Base-by-base conservation (phyloP, 768 basidiomycete species). In the Imleria badia region DNA sequence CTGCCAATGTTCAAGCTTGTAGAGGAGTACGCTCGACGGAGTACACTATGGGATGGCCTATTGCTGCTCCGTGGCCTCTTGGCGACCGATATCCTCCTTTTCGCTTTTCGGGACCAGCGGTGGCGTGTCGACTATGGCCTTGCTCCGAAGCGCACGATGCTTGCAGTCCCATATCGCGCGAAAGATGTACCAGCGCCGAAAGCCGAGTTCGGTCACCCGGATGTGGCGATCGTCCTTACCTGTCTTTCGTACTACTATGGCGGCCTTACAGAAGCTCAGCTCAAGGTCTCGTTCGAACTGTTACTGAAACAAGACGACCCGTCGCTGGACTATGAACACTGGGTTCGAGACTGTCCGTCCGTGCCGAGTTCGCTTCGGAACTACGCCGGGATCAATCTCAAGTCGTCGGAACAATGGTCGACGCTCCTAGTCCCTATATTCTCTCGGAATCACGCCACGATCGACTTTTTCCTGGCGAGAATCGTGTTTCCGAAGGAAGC, bases 101-200 rank as follows among this genome's bases (percentile, higher is more conserved):
- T 75, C 44, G 63, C 65, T 1, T 61, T 83, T 0, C 63, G 61
- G 30, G 67, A 73, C 17, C 71, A 68, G 43, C 73, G 79, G 12
- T 82, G 79, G 78, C 62, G 81, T 30, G 81, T 82, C 0, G 76
- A 82, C 42, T 83, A 79, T 56, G 81, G 81, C 3, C 72, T 80
- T 5, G 76, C 77, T 44, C 60, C 59, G 2, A 56, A 43, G 7
- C 73, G 81, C 5, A 73, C 79, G 1, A 64, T 77, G 57, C 71
- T 82, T 1, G 80, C 81, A 1, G 80, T 82, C 1, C 81, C 81
- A 0, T 82, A 79, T 51, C 69, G 75, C n/a, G 81, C 81, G 0
- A 82, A 80, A 56, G 81, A 82, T 45, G 66, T 75, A 6, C 81
- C 81, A 0, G 67, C 78, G 14, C 55, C 66, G 14, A 67, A 74